These are phyloP conservation scores for sunflower (Helianthus annuus) DNA, from an alignment of 129 eudicot species.

Conservation along the genomic window HanXRQr2.0-SUNRISE NC_035433.2:137193653-137194152, in stretches of 20 bases:
- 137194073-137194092: no score
- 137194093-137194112: no score
- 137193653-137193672: constrained; percentile 83
- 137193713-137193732: constrained; percentile 52
- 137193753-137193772: no score
- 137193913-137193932: not conserved
- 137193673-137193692: constrained; percentile 51
- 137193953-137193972: not conserved
- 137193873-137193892: constrained; percentile 23
- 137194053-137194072: no score
- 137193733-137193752: constrained; percentile 9
- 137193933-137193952: not conserved
- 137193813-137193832: not conserved
- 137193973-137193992: constrained; percentile 1
- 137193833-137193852: not conserved
- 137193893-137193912: constrained; percentile 23
- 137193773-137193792: constrained; percentile 15
- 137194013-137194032: no score
- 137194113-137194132: constrained; percentile 3
- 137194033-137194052: no score
- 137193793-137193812: constrained; percentile 15
- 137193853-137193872: constrained; percentile 12
- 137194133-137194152: no score
- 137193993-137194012: no score
- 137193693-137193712: constrained; percentile 49